phyloP scores from a whole-genome alignment of 2,329 filamentous ascomycete species.

The Aspergillus piperis region DNA sequence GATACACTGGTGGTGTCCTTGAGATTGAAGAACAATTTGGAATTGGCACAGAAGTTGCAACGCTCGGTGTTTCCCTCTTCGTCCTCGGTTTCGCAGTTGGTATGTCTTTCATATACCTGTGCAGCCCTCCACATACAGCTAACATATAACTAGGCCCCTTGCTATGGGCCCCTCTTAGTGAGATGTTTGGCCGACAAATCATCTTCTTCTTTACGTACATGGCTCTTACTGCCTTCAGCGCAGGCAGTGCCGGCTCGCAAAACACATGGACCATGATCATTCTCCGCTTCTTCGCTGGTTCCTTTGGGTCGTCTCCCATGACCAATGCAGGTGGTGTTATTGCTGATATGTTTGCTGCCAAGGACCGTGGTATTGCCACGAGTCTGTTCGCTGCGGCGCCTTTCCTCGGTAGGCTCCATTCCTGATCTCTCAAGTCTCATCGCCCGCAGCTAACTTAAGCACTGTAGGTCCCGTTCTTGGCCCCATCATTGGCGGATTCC shows the following conservation, averaged over 20 bases:
- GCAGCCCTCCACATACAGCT: background rate
- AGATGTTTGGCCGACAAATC: constrained; percentile 40
- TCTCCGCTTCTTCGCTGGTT: constrained; percentile 67
- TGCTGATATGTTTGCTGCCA: constrained; percentile 61
- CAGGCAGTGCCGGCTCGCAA: constrained; percentile 57
- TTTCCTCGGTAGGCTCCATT: constrained; percentile 53
- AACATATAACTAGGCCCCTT: constrained; percentile 36
- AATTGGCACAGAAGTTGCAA: constrained; percentile 40
- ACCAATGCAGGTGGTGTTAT: constrained; percentile 65
- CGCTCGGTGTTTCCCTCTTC: constrained; percentile 49
- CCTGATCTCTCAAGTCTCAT: background rate
- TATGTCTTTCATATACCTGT: constrained; percentile 10
- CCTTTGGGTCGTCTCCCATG: constrained; percentile 63
- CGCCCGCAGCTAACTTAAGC: constrained; percentile 1
- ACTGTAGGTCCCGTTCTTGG: constrained; percentile 57
- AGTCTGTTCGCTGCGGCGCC: constrained; percentile 67
- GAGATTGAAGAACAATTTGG: constrained; percentile 40
- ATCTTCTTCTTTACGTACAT: constrained; percentile 38
- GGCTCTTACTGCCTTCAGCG: constrained; percentile 62
- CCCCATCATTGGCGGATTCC: constrained; percentile 68
- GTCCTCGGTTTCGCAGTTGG: constrained; percentile 49
- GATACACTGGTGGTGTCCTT: constrained; percentile 43
- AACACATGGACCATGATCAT: constrained; percentile 63
- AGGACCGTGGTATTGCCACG: constrained; percentile 59
- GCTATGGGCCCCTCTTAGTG: constrained; percentile 47